These are phyloP conservation scores for Asterophora lycoperdoides DNA, from an alignment of 768 basidiomycete species.

Conservation along the genomic window DNA sequence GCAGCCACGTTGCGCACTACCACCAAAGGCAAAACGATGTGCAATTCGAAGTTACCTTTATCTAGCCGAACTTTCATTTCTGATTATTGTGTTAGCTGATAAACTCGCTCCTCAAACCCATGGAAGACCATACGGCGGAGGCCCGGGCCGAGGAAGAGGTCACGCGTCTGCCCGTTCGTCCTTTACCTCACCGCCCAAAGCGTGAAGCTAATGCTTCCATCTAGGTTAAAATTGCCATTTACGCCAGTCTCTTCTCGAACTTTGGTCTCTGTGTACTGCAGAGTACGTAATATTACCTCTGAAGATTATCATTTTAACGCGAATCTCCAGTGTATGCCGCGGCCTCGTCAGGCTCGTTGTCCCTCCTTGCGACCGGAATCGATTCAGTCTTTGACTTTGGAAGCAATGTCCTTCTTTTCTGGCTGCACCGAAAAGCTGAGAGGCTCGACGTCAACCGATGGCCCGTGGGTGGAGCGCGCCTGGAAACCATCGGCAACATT, in stretches of 20 bases:
- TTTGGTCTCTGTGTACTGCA: conserved; percentile 68
- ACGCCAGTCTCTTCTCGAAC: conserved; percentile 78
- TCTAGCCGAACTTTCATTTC: neutral
- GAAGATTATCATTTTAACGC: conserved; percentile 2
- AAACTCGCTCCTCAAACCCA: conserved; percentile 78
- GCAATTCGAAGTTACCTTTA: conserved; percentile 14
- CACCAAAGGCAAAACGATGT: conserved; percentile 74
- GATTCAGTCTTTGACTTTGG: conserved; percentile 85
- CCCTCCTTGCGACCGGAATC: conserved; percentile 84
- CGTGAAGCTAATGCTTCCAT: neutral
- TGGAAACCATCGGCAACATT: conserved; percentile 88
- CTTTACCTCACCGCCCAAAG: neutral
- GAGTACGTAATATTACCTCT: conserved; percentile 35
- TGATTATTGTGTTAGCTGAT: conserved; percentile 61
- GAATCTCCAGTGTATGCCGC: conserved; percentile 79
- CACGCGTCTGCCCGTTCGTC: conserved; percentile 59
- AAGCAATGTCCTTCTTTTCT: conserved; percentile 77
- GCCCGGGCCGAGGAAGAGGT: conserved; percentile 67
- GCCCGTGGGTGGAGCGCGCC: conserved; percentile 88
- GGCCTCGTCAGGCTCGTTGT: conserved; percentile 75
- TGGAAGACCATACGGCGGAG: conserved; percentile 85
- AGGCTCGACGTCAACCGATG: conserved; percentile 78
- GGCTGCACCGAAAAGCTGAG: conserved; percentile 69
- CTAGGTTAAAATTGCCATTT: conserved; percentile 86
- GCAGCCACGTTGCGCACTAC: conserved; percentile 61